Evolutionary conservation across 83 land plant genomes (phyloP), one percentile per base, ranked within the genome.

Genomic region (Thuja plicata): DNA sequence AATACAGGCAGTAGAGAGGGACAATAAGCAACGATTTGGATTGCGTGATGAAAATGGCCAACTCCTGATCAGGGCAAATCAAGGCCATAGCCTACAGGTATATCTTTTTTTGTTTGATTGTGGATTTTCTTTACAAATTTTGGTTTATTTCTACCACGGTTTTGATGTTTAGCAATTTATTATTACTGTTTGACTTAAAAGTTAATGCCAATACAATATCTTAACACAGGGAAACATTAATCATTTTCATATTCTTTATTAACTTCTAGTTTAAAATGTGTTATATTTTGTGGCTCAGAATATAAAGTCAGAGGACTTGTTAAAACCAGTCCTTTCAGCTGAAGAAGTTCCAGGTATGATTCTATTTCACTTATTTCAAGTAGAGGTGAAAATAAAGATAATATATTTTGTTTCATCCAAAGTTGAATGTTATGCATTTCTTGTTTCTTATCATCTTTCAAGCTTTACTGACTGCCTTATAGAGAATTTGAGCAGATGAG

Each of bases 31-130:
- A 76, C 93, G 99, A 4, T 96, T 98, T 87, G 89, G 94, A 83
- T 90, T 95, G 37, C 27, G 86, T 89, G 95, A 95, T 88, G 96
- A 98, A 81, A 88, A 93, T 89, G 97, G 97, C 71, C 92, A 92
- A 89, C 95, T 98, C 40, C 88, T 92, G 13, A 97, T 98, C 27
- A 93, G 99, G 13, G 99, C 99, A 87, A 97, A 96, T 84, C 99
- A 98, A 91, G 99, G 99, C 35, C 99, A 98, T 88, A 91, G 96
- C 8, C 60, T 98, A 21, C 73, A 73, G 91, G 99, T 97, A 87
- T 89, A 38, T 24, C 48, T 43, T 32, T 34, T 76, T 13, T 1
- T 10, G 8, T 27, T 45, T 21, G 11, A 45, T 1, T 81, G 46
- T 43, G 0, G 0, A 21, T 5, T 8, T 80, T 41, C 2, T 80